phyloP scores from a whole-genome alignment of 192 early-diverging fungal genomes.

The Mortierella antarctica region DNA sequence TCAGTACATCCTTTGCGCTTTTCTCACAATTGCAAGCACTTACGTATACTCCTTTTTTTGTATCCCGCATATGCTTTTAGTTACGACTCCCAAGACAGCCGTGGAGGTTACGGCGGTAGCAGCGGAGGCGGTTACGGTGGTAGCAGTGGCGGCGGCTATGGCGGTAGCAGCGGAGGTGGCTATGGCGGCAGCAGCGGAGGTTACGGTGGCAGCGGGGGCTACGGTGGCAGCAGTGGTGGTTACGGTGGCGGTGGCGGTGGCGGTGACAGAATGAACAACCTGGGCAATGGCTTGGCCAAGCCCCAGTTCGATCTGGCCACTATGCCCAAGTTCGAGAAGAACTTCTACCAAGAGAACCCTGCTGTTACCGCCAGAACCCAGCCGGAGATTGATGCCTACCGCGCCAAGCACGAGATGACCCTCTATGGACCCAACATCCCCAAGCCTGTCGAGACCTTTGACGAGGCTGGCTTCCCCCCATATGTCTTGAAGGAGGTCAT shows the following conservation, averaged over 20 bases:
- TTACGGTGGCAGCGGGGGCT: slow-evolving; percentile 47
- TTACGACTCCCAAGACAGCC: slow-evolving; percentile 60
- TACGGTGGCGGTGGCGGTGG: slow-evolving; percentile 56
- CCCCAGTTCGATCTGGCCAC: slow-evolving; percentile 76
- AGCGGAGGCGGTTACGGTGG: slow-evolving; percentile 57
- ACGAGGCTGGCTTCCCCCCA: slow-evolving; percentile 90
- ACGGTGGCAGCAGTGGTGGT: slow-evolving; percentile 32
- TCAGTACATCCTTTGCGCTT: background rate
- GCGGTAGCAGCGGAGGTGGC: slow-evolving; percentile 36
- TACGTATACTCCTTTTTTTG: background rate
- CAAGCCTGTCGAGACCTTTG: slow-evolving; percentile 88
- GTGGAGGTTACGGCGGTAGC: slow-evolving; percentile 64
- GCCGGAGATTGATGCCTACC: slow-evolving; percentile 82
- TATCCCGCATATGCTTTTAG: slow-evolving; percentile 15
- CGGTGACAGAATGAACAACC: slow-evolving; percentile 64
- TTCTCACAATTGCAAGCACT: background rate
- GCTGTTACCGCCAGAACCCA: slow-evolving; percentile 72
- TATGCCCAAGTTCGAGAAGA: slow-evolving; percentile 91
- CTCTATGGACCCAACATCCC: slow-evolving; percentile 88
- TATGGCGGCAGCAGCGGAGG: slow-evolving; percentile 30
- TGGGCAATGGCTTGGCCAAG: slow-evolving; percentile 65
- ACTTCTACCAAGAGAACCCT: slow-evolving; percentile 94
- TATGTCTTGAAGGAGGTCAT: slow-evolving; percentile 92
- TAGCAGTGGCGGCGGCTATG: slow-evolving; percentile 24
- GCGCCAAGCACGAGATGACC: slow-evolving; percentile 84